Evolutionary conservation across 2,329 filamentous ascomycete genomes (phyloP).

Genomic region (Botrytis tulipae): DNA sequence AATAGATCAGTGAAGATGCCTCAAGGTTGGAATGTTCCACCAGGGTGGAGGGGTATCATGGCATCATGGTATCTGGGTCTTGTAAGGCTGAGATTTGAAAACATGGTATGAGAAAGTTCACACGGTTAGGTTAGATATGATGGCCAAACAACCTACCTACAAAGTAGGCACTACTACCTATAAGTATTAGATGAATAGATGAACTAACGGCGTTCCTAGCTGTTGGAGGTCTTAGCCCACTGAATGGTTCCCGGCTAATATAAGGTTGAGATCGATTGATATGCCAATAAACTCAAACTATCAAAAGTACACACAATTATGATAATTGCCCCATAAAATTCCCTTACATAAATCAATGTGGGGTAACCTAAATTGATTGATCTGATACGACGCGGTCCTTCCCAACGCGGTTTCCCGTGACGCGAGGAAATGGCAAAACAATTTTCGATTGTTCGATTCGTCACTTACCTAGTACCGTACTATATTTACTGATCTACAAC

Average conservation of each 20-base stretch:
- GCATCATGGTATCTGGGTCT: background rate
- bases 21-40: background rate
- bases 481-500: conserved; percentile 1
- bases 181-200: background rate
- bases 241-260: background rate
- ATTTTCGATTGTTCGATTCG: background rate
- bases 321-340: background rate
- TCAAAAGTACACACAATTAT: background rate
- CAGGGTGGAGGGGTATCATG: background rate
- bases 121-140: background rate
- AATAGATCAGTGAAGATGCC: background rate
- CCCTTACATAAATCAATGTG: background rate
- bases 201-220: background rate
- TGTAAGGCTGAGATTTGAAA: background rate
- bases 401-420: conserved; percentile 4
- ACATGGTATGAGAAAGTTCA: background rate
- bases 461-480: background rate
- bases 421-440: conserved; percentile 8
- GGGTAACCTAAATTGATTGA: conserved; percentile 6
- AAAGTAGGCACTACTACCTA: background rate
- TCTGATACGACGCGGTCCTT: conserved; percentile 12
- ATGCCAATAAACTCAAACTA: background rate
- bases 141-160: background rate
- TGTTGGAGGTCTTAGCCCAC: background rate
- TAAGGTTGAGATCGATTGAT: background rate